Evolutionary conservation across 2,329 filamentous ascomycete genomes (phyloP), one percentile per base, ranked within the genome.

Genomic region (Curvularia lunata): DNA sequence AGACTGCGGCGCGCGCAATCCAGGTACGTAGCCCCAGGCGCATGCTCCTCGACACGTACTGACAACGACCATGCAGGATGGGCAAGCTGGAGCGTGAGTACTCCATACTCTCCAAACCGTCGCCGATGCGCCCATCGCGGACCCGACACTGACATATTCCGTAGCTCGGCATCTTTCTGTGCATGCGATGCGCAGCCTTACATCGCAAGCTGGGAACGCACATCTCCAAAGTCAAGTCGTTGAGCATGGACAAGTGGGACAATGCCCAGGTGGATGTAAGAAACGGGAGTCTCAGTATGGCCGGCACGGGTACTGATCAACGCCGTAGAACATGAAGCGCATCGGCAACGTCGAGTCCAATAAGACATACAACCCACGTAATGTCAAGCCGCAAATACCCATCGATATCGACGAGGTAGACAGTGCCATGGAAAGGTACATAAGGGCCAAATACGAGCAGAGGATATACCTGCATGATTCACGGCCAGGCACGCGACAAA

Each of bases 221-320:
- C 78, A 92, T 99, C 63, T 97, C 93, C 66, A 99, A 99, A 78
- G 92, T 99, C 82, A 99, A 99, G 79, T 98, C 93, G 37, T 79
- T 99, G 80, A 98, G 91, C 77, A 98, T 99, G 93, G 95, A 99
- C 79, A 95, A 90, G 67, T 99, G 95, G 95, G 88, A 91, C 48
- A 89, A 89, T 72, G 95, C 98, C 60, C 95, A 99, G 80, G 93
- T 99, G 63, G 95, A 99, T 80, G 93, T 97, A 82, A 79, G 86
- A 41, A 4, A 32, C 18, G 10, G 13, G 28, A 23, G 4, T n/a
- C 25, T 9, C 47, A 28, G 28, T 42, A 27, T 34, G 13, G 37
- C 41, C n/a, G 5, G 47, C 19, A 18, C 19, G 23, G 21, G 18
- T 46, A 32, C 55, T 66, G 58, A 69, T 72, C 27, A 66, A 47